A percentile compares a stretch with the other conserved stretches of the same genome.
phyloP scores from a whole-genome alignment of 768 basidiomycete genomes.

The Pulveroboletus ravenelii region DNA sequence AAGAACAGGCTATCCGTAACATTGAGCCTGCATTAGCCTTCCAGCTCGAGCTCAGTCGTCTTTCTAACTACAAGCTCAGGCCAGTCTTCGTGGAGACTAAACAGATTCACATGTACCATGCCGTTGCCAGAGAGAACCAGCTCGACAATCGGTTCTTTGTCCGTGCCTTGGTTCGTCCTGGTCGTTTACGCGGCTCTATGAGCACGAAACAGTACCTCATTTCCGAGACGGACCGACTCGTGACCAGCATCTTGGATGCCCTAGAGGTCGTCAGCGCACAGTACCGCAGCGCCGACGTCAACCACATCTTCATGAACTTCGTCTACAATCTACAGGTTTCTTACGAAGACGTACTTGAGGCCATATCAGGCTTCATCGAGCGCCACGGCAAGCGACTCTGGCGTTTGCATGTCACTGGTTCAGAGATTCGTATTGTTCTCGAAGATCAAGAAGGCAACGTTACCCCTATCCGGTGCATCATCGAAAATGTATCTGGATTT shows the following conservation, averaged over 20 bases:
- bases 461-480: constrained; percentile 94
- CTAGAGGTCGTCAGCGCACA: constrained; percentile 90
- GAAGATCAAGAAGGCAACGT: constrained; percentile 95
- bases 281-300: constrained; percentile 91
- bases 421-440: constrained; percentile 91
- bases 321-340: constrained; percentile 93
- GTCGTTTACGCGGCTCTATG: constrained; percentile 87
- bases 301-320: constrained; percentile 99
- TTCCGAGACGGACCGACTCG: constrained; percentile 95
- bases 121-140: constrained; percentile 91
- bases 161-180: constrained; percentile 92
- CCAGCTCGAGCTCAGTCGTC: constrained; percentile 93
- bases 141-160: constrained; percentile 99
- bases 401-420: constrained; percentile 96
- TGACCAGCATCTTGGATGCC: constrained; percentile 90
- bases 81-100: constrained; percentile 97
- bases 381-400: constrained; percentile 97
- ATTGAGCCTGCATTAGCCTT: constrained; percentile 97
- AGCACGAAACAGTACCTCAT: constrained; percentile 97
- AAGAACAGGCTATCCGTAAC: constrained; percentile 96
- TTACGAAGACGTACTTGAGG: constrained; percentile 94
- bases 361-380: constrained; percentile 98
- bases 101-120: constrained; percentile 98
- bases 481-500: constrained; percentile 98
- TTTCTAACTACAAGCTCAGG: constrained; percentile 94